Evolutionary conservation across 1,284 basidiomycete genomes (phyloP).

Genomic region (Leccinum subspadiceum): DNA sequence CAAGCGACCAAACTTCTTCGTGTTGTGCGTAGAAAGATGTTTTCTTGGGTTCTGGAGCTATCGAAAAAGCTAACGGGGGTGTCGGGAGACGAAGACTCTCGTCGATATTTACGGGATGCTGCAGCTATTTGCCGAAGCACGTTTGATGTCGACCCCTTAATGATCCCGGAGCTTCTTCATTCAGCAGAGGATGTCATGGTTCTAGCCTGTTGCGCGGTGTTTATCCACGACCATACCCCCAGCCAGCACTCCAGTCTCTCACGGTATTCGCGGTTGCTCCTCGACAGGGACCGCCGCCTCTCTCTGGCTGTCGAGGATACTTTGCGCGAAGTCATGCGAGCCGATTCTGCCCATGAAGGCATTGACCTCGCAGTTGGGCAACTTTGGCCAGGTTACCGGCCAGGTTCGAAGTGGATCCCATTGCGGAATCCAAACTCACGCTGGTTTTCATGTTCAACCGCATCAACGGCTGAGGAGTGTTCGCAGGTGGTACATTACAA

Average conservation of each 20-base stretch:
- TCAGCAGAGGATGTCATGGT: constrained; percentile 26
- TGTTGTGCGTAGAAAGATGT: constrained; percentile 27
- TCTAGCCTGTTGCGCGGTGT: constrained; percentile 35
- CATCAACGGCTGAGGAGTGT: no score
- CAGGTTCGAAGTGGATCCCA: constrained; percentile 34
- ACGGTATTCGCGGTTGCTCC: constrained; percentile 14
- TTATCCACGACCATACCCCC: constrained; percentile 33
- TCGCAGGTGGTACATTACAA: no score
- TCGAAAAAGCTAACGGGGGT: constrained; percentile 19
- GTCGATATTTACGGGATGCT: constrained; percentile 32
- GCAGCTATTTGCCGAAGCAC: constrained; percentile 36
- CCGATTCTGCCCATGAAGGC: constrained; percentile 13
- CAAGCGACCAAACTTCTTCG: constrained; percentile 30
- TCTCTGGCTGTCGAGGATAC: constrained; percentile 16
- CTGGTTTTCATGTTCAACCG: no score
- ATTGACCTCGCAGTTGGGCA: constrained; percentile 36
- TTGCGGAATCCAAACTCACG: no score
- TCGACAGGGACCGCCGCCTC: constrained; percentile 31
- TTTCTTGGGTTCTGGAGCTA: constrained; percentile 38
- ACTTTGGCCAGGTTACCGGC: constrained; percentile 38
- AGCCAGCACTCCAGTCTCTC: constrained; percentile 8
- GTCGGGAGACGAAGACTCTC: constrained; percentile 23
- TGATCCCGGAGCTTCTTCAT: constrained; percentile 22
- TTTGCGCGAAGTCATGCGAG: constrained; percentile 7
- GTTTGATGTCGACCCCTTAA: constrained; percentile 35